A percentile compares a stretch with the other conserved stretches of the same genome.
phyloP scores from a whole-genome alignment of 352 stramenopile genomes.

The Blastocystis sp. region DNA sequence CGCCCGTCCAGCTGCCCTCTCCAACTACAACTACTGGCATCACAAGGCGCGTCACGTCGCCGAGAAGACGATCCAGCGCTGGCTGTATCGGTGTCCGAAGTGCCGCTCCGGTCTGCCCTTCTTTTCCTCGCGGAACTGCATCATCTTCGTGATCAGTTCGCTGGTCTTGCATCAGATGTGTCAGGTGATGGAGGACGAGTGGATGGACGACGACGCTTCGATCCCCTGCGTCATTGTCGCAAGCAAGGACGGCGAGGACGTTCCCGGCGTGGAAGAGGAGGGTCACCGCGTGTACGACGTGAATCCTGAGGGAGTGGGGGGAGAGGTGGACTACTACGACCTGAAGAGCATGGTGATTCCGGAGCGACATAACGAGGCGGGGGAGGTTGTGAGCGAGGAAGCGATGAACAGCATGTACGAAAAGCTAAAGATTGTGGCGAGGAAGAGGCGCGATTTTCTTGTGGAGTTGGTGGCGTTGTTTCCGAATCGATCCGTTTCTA shows the following conservation, averaged over 20 bases:
- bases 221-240: constrained; percentile 7
- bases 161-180: constrained; percentile 43
- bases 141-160: constrained; percentile 8
- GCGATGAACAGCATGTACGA: constrained; percentile 38
- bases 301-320: not conserved
- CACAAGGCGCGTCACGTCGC: constrained; percentile 34
- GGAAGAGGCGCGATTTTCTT: constrained; percentile 41
- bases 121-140: not conserved
- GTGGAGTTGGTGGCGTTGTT: constrained; percentile 28
- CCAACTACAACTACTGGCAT: constrained; percentile 55
- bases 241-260: not conserved
- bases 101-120: constrained; percentile 1
- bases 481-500: not conserved
- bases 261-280: constrained; percentile 11
- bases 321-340: constrained; percentile 36
- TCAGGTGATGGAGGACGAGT: not conserved
- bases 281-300: constrained; percentile 10
- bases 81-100: constrained; percentile 19
- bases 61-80: constrained; percentile 6
- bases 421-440: constrained; percentile 37
- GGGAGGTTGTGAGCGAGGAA: constrained; percentile 1
- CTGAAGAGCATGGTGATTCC: constrained; percentile 1
- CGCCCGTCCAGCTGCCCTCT: not conserved
- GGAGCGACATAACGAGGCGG: not conserved
- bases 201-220: constrained; percentile 8